These are phyloP conservation scores for Coemansia sp. DNA, from an alignment of 192 early-diverging fungal genomes.

Conservation along the genomic window DNA sequence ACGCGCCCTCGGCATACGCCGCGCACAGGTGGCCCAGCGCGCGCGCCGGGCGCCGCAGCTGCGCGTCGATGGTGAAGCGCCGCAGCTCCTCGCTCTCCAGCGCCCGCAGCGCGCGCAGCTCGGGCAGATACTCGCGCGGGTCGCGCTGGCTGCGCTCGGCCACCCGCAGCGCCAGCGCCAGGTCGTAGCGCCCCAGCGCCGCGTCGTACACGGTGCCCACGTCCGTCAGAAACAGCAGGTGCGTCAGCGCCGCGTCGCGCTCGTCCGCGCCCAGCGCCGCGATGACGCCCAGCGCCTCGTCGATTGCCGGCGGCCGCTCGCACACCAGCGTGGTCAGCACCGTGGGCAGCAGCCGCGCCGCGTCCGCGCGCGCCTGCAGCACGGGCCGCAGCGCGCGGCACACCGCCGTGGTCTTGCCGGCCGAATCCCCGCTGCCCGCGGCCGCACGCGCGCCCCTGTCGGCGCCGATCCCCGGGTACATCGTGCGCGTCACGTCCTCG, in stretches of 20 bases:
- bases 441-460: no score
- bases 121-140: conserved; percentile 91
- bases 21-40: conserved; percentile 68
- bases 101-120: conserved; percentile 73
- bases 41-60: conserved; percentile 63
- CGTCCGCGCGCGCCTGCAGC: conserved; percentile 51
- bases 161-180: conserved; percentile 86
- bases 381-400: conserved; percentile 65
- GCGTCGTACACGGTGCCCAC: conserved; percentile 85
- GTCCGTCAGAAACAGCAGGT: conserved; percentile 87
- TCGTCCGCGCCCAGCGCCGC: conserved; percentile 42
- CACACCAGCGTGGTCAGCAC: conserved; percentile 84
- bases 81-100: conserved; percentile 71
- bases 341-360: conserved; percentile 62
- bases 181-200: conserved; percentile 92
- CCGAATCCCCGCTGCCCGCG: no score
- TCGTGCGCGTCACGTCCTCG: conserved; percentile 77
- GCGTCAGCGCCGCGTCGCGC: conserved; percentile 84
- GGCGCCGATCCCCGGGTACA: conserved; percentile 71
- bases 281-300: conserved; percentile 70
- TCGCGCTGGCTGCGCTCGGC: conserved; percentile 98
- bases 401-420: conserved; percentile 68
- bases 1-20: conserved; percentile 20
- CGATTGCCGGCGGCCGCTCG: conserved; percentile 74
- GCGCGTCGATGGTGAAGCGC: conserved; percentile 82